Evolutionary conservation across 2,329 filamentous ascomycete species (phyloP), one percentile per base, ranked within the genome.

Genomic region (Claviceps arundinis): DNA sequence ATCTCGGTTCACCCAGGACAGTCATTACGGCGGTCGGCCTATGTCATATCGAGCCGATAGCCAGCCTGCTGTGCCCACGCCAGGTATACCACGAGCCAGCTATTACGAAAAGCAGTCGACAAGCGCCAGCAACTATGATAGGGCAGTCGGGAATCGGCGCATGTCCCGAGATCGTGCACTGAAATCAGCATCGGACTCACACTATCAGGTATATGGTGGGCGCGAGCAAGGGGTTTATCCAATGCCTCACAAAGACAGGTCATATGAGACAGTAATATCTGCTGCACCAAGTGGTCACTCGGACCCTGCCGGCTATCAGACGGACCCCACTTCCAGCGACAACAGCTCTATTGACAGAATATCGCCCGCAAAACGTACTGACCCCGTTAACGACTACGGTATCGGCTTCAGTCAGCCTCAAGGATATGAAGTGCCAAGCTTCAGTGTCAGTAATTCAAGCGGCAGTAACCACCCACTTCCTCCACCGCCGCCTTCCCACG

Each of bases 311-410:
- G 84, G 82, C 52, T 90, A 93, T 66, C 84, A 84, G 57, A 95
- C 89, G 54, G 89, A 95, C 64, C 90, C 87, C 43, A 71, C 77
- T 52, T 93, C 87, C 70, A 95, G 89, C 63, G 87, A 95, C 64
- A 95, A 95, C 70, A 94, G 88, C 70, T 95, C 89, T 1, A 80
- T 94, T 59, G 88, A 95, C 64, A 83, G 88, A 56, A 73, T 82
- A 24, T 77, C 82, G 50, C 72, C 74, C 5, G 70, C 73, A 38
- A 77, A 78, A 60, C 77, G 73, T 53, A 62, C 61, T 30, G 76
- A 82, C 48, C 74, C 76, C 7, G 62, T 69, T 5, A 83, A 85
- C 51, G 77, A 76, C 56, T 87, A 87, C 60, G 84, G 85, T 49
- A 83, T 83, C 56, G 73, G 70, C 44, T 77, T 78, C 60, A 70